Conservation (phyloP, 768 basidiomycete species). For the Trametopsis cervina region DNA sequence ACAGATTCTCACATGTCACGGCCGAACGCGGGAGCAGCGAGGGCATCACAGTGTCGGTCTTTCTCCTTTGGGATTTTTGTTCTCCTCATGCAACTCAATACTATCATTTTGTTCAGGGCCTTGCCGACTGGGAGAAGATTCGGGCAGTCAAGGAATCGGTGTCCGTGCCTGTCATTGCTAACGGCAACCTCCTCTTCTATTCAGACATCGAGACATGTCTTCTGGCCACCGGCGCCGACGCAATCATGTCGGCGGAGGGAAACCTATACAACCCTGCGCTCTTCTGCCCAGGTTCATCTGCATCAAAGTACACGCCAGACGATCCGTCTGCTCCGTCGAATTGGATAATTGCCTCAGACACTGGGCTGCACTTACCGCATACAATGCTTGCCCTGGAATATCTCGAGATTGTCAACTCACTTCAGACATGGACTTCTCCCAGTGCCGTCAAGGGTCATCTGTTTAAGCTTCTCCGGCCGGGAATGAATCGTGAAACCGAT, state of each 20-base stretch:
- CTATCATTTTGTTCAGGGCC: constrained; percentile 44
- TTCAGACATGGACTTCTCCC: constrained; percentile 61
- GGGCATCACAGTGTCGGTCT: constrained; percentile 68
- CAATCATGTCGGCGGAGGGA: constrained; percentile 93
- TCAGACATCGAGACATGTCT: constrained; percentile 80
- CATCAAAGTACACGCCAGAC: constrained; percentile 4
- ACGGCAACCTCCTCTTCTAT: constrained; percentile 89
- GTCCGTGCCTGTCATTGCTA: constrained; percentile 90
- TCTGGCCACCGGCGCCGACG: constrained; percentile 80
- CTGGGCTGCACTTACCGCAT: constrained; percentile 46
- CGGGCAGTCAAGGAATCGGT: constrained; percentile 87
- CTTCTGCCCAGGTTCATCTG: constrained; percentile 35
- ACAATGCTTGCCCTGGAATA: constrained; percentile 79
- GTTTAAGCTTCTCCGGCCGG: constrained; percentile 87
- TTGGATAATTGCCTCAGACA: constrained; percentile 11
- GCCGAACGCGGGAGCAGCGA: constrained; percentile 85
- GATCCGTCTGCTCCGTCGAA: constrained; percentile 8
- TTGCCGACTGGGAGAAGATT: constrained; percentile 89
- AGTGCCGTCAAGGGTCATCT: constrained; percentile 88
- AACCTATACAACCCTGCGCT: constrained; percentile 89
- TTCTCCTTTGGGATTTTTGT: background rate
- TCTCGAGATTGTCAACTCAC: constrained; percentile 64
- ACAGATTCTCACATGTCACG: constrained; percentile 92
- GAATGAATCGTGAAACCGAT: constrained; percentile 57
- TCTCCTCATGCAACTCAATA: background rate